Conservation (phyloP, 257 asterid species). For the Nicotiana noctiflora region DNA sequence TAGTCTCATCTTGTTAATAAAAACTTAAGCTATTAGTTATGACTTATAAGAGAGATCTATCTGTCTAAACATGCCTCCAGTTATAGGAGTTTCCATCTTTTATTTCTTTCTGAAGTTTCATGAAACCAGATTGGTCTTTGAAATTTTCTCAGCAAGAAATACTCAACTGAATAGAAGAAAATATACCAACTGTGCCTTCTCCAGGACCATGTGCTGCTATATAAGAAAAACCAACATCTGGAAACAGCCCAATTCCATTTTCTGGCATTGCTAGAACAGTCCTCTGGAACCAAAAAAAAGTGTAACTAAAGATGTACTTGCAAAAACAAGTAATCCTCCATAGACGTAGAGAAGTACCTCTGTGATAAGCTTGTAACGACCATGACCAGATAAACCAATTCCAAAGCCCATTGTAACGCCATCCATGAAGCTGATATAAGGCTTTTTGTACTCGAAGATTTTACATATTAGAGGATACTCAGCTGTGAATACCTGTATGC, state of each 20-base stretch:
- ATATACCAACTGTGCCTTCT: conserved; percentile 90
- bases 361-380: conserved; percentile 79
- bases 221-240: conserved; percentile 97
- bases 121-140: neutral
- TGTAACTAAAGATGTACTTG: neutral
- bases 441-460: conserved; percentile 82
- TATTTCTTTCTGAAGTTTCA: neutral
- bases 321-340: neutral
- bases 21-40: neutral
- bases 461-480: conserved; percentile 96
- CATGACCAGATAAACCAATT: conserved; percentile 94
- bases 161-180: conserved; percentile 1
- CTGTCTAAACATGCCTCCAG: neutral
- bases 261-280: conserved; percentile 99
- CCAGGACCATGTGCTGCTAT: conserved; percentile 96
- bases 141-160: neutral
- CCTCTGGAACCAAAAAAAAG: conserved; percentile 45
- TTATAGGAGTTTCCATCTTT: conserved; percentile 4
- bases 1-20: neutral
- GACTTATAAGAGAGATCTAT: neutral
- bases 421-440: conserved; percentile 90
- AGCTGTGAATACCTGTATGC: conserved; percentile 72
- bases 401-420: conserved; percentile 99
- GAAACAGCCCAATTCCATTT: conserved; percentile 93
- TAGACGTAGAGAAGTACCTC: conserved; percentile 45